Conservation (phyloP, 2,329 filamentous ascomycete genomes). For the Botrytis byssoidea region DNA sequence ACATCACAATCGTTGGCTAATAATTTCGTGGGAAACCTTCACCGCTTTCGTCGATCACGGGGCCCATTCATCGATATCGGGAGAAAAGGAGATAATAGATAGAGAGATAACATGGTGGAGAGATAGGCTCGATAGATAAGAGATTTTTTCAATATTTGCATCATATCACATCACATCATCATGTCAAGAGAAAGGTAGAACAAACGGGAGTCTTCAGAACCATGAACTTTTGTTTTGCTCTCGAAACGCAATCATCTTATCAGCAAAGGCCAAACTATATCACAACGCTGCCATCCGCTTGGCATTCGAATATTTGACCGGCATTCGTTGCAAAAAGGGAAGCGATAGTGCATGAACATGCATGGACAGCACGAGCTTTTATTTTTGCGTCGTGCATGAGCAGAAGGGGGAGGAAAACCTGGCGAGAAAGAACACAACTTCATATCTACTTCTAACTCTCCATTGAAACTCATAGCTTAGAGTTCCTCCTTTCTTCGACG, state of each 20-base stretch:
- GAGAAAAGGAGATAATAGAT: constrained; percentile 1
- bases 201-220: neutral
- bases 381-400: constrained; percentile 17
- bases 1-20: neutral
- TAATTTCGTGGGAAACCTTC: neutral
- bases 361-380: constrained; percentile 12
- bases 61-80: neutral
- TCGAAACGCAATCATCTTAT: neutral
- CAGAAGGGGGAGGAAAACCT: constrained; percentile 7
- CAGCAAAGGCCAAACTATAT: neutral
- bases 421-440: neutral
- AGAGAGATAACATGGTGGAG: constrained; percentile 5
- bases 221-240: constrained; percentile 12
- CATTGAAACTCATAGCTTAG: constrained; percentile 1
- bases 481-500: neutral
- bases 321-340: neutral
- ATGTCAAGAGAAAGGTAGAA: neutral
- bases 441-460: constrained; percentile 18
- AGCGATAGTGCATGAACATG: constrained; percentile 17
- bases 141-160: neutral
- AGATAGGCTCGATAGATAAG: neutral
- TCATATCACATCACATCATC: neutral
- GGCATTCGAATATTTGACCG: neutral
- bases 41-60: constrained; percentile 14
- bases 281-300: constrained; percentile 4